Evolutionary conservation across 768 basidiomycete genomes (phyloP).

Genomic region (Cubamyces sp.): DNA sequence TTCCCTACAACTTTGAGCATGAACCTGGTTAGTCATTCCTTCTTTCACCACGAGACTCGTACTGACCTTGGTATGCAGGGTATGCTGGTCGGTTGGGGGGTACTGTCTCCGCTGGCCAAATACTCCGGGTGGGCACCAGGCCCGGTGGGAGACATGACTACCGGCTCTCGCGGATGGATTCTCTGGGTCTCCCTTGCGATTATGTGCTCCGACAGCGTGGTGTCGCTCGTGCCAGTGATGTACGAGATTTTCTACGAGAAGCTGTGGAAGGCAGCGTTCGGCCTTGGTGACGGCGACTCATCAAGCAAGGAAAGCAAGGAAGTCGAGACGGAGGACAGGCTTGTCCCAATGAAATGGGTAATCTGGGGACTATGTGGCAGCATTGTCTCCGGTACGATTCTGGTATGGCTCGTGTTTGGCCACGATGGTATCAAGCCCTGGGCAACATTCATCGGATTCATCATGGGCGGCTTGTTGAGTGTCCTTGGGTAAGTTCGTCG

Average conservation of each 20-base stretch:
- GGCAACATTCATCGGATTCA: slow-evolving; percentile 88
- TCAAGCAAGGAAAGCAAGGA: slow-evolving; percentile 57
- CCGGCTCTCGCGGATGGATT: slow-evolving; percentile 94
- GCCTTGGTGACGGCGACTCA: slow-evolving; percentile 18
- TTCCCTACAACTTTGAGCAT: slow-evolving; percentile 93
- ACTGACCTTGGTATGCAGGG: slow-evolving; percentile 53
- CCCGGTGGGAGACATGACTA: slow-evolving; percentile 82
- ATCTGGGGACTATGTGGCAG: slow-evolving; percentile 64
- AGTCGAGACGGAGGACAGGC: slow-evolving; percentile 74
- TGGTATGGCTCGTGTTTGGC: slow-evolving; percentile 92
- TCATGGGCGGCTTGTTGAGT: slow-evolving; percentile 81
- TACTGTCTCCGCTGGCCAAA: slow-evolving; percentile 89
- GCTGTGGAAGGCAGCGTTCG: slow-evolving; percentile 18
- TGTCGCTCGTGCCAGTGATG: slow-evolving; percentile 81
- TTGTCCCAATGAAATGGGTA: slow-evolving; percentile 85
- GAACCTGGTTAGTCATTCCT: slow-evolving; percentile 64
- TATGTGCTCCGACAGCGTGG: slow-evolving; percentile 91
- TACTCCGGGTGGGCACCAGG: slow-evolving; percentile 90
- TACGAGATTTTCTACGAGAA: slow-evolving; percentile 52
- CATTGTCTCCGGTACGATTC: slow-evolving; percentile 66
- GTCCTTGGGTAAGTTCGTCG: slow-evolving; percentile 70
- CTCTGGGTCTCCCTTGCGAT: slow-evolving; percentile 96
- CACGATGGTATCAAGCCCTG: slow-evolving; percentile 91
- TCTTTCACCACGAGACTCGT: neutral
- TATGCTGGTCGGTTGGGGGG: slow-evolving; percentile 95